phyloP scores from a whole-genome alignment of 306 rosid genomes.

The Cicer yamashitae region DNA sequence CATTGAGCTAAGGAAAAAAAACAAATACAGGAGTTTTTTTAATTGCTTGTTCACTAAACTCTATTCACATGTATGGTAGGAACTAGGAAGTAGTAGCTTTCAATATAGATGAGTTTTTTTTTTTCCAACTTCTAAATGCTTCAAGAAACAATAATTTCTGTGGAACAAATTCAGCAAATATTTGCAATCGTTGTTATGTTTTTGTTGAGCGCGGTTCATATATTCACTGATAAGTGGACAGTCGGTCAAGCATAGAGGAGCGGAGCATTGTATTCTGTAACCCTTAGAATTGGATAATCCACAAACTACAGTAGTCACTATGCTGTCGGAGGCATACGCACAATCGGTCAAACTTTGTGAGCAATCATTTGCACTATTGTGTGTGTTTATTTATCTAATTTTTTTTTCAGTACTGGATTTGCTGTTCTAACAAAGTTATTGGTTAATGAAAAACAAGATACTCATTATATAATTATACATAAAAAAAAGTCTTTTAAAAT shows the following conservation, averaged over 20 bases:
- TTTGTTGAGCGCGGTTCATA: too few relatives aligned
- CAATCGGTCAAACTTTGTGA: too few relatives aligned
- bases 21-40: conserved; percentile 3
- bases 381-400: too few relatives aligned
- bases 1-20: not conserved
- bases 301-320: too few relatives aligned
- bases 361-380: too few relatives aligned
- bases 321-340: too few relatives aligned
- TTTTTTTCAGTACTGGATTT: too few relatives aligned
- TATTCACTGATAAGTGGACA: too few relatives aligned
- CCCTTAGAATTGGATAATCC: too few relatives aligned
- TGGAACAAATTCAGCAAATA: conserved; percentile 34
- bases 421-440: too few relatives aligned
- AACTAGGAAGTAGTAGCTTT: not conserved
- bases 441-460: conserved; percentile 16
- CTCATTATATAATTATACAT: not conserved
- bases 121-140: conserved; percentile 1
- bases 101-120: not conserved
- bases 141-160: conserved; percentile 16
- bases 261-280: too few relatives aligned
- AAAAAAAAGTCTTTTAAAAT: not conserved
- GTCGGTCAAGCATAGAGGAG: too few relatives aligned
- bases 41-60: conserved; percentile 10
- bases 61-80: conserved; percentile 25
- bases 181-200: conserved; percentile 7